These are phyloP conservation scores for Lentinus polychrous DNA, from an alignment of 1,284 basidiomycete genomes.

Conservation along the genomic window DNA sequence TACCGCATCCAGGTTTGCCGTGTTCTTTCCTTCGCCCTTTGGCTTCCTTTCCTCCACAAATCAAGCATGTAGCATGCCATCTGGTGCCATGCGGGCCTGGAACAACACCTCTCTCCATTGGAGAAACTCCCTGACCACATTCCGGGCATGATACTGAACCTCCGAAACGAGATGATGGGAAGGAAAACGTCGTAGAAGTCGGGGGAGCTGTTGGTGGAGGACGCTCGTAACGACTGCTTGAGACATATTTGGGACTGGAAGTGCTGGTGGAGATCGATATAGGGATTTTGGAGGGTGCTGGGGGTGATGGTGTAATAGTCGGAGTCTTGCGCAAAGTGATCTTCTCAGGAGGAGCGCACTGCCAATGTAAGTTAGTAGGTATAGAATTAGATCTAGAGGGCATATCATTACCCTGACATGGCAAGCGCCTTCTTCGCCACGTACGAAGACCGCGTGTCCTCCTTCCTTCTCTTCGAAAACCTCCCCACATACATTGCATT, in stretches of 20 bases:
- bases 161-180: constrained; percentile 52
- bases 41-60: constrained; percentile 65
- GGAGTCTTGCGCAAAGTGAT: constrained; percentile 28
- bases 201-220: constrained; percentile 34
- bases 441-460: constrained; percentile 62
- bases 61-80: constrained; percentile 71
- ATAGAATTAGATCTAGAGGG: neutral
- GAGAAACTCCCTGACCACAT: constrained; percentile 62
- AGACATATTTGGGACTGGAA: constrained; percentile 20
- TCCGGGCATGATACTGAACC: constrained; percentile 60
- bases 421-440: constrained; percentile 56
- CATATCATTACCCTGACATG: constrained; percentile 54
- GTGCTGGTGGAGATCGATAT: constrained; percentile 17
- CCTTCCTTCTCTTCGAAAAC: constrained; percentile 53
- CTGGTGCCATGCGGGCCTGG: constrained; percentile 71
- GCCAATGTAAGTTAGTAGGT: constrained; percentile 11
- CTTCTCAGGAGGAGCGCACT: constrained; percentile 61
- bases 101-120: constrained; percentile 78
- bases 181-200: constrained; percentile 29
- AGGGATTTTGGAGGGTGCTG: constrained; percentile 16
- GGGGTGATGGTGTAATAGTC: neutral
- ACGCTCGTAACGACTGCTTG: constrained; percentile 41
- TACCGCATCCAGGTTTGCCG: constrained; percentile 68
- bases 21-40: constrained; percentile 38
- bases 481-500: constrained; percentile 57